Evolutionary conservation across 2,329 filamentous ascomycete genomes (phyloP), one percentile per base, ranked within the genome.

Genomic region (Dissoconium aciculare): DNA sequence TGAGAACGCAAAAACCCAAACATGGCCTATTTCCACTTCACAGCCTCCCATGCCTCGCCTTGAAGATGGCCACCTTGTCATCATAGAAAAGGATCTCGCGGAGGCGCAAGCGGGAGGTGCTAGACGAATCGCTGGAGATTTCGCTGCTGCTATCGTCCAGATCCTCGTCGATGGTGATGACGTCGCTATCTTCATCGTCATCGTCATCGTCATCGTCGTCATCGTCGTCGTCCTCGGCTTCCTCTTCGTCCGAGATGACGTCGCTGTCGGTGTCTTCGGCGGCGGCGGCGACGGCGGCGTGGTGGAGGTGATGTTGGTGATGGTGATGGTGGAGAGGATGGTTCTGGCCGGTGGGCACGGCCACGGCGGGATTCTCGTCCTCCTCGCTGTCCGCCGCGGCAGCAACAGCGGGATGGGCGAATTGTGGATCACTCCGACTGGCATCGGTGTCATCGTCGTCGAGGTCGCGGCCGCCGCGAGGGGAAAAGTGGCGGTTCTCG

Each of bases 51-150:
- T 81, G 74, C 37, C 80, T 67, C 17, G 78, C 77, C 52, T 77
- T 79, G 58, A 87, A 87, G 35, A 87, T 75, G 15, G 77, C 73
- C 31, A 83, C 72, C 54, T 82, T 81, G 51, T 87, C 80, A 51
- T 87, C 81, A 46, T 83, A 85, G 54, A 83, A 87, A 39, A 85
- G 55, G 40, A 89, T 87, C 59, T 87, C 79, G 38, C 78, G 63
- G 41, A 87, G 58, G 32, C 72, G 66, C 36, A 85, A 63, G 44
- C 66, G 58, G 8, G 45, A 17, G 14, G 5, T 6, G 24, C 16
- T 28, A 8, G 26, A 23, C n/a, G 19, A 21, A n/a, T 38, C 35
- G 5, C 26, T 25, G 16, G 15, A 26, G 17, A 14, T n/a, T 8
- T 23, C 19, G 19, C 19, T 23, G 19, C 27, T 34, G 4, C 29